These are phyloP conservation scores for Monosporascus sp. DNA, from an alignment of 2,329 filamentous ascomycete genomes.

Conservation along the genomic window DNA sequence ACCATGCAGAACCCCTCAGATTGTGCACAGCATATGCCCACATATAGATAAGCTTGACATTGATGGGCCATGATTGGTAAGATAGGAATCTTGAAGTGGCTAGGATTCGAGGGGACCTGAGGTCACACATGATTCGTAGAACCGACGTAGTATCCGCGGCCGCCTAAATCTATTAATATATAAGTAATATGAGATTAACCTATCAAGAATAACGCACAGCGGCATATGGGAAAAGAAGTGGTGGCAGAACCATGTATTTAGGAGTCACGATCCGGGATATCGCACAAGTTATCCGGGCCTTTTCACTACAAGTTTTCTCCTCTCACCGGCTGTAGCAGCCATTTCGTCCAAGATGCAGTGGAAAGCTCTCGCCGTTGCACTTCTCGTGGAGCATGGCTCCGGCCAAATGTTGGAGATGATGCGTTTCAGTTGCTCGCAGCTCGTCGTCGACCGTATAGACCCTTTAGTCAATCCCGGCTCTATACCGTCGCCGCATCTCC, in stretches of 20 bases:
- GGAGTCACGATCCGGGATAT: constrained; percentile 7
- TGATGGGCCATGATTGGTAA: constrained; percentile 10
- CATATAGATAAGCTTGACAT: constrained; percentile 1
- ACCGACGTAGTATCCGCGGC: constrained; percentile 7
- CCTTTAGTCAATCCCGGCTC: constrained; percentile 6
- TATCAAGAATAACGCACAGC: constrained; percentile 3
- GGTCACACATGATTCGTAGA: constrained; percentile 10
- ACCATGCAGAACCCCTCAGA: constrained; percentile 1
- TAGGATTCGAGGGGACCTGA: constrained; percentile 6
- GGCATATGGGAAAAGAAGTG: constrained; percentile 8
- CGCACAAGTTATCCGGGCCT: constrained; percentile 2
- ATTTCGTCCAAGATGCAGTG: constrained; percentile 17
- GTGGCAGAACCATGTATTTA: constrained; percentile 15
- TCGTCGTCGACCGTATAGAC: constrained; percentile 7
- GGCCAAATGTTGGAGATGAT: constrained; percentile 29
- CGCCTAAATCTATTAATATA: constrained; percentile 17
- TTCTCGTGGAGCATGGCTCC: constrained; percentile 13
- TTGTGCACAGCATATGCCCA: background rate
- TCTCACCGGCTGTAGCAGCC: constrained; percentile 6
- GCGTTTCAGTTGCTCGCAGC: constrained; percentile 7
- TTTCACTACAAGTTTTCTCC: constrained; percentile 7
- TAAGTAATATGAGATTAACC: constrained; percentile 9
- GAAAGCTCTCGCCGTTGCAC: constrained; percentile 13
- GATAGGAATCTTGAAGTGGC: constrained; percentile 9
- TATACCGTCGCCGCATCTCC: constrained; percentile 6